A percentile compares a stretch with the other conserved stretches of the same genome.
Conservation (phyloP, 768 basidiomycete genomes). For the Lentinula raphanica region DNA sequence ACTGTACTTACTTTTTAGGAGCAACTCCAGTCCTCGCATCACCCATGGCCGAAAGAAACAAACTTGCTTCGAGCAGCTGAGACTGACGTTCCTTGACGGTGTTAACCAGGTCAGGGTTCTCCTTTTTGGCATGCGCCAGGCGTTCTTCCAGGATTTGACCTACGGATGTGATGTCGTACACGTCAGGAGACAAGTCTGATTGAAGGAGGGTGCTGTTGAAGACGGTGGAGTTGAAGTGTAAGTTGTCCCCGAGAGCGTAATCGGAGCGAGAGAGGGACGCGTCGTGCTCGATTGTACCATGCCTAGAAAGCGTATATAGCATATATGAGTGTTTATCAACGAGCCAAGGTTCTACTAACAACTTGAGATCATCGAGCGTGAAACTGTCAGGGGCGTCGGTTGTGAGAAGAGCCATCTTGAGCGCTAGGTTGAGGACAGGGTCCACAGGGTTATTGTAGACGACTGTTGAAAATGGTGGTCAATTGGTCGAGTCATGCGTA, state of each 20-base stretch:
- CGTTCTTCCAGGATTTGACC: constrained; percentile 7
- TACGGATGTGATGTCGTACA: constrained; percentile 8
- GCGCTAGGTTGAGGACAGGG: constrained; percentile 9
- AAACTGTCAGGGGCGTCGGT: constrained; percentile 15
- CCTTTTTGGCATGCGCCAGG: constrained; percentile 6
- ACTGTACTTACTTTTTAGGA: constrained; percentile 6
- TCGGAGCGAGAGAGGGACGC: constrained; percentile 7
- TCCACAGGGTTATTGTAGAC: constrained; percentile 14
- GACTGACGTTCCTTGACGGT: constrained; percentile 12
- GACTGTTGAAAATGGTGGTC: neutral
- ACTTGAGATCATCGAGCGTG: constrained; percentile 14
- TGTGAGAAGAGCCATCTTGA: constrained; percentile 14
- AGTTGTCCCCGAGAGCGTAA: constrained; percentile 3
- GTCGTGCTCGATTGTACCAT: constrained; percentile 8
- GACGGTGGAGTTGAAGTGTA: constrained; percentile 2
- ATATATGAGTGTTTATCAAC: neutral
- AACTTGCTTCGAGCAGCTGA: constrained; percentile 8
- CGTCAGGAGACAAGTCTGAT: constrained; percentile 9
- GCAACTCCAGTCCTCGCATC: constrained; percentile 3
- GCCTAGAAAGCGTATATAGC: neutral
- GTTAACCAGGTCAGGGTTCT: constrained; percentile 9
- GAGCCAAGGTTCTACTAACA: constrained; percentile 4
- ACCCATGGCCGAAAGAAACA: constrained; percentile 13
- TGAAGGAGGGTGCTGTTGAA: constrained; percentile 2
- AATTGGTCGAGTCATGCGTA: no score